phyloP scores from a whole-genome alignment of 2,329 filamentous ascomycete species.

The Sporothrix curviconia region DNA sequence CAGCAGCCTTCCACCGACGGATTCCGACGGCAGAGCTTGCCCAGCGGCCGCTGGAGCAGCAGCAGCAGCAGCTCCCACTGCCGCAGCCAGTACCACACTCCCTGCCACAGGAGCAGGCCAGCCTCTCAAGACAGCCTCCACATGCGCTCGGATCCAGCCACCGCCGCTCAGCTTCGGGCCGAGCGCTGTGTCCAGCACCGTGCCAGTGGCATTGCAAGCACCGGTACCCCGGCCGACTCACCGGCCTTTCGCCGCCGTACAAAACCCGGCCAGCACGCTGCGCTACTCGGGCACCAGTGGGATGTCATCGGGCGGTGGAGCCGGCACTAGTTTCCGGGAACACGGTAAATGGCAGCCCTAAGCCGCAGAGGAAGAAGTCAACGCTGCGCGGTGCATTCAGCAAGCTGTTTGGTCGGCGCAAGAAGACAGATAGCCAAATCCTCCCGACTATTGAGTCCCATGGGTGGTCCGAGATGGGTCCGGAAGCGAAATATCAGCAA shows the following conservation, averaged over 20 bases:
- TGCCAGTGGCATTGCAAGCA: not conserved
- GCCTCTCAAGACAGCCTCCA: not conserved
- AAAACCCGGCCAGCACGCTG: conserved; percentile 34
- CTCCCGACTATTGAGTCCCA: conserved; percentile 17
- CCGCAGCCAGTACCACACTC: not conserved
- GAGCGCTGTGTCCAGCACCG: not conserved
- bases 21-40: not conserved
- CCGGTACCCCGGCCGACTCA: conserved; percentile 5
- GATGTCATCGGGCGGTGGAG: conserved; percentile 29
- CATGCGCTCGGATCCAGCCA: not conserved
- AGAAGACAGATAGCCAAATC: conserved; percentile 36
- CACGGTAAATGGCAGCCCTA: conserved; percentile 4
- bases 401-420: conserved; percentile 53
- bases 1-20: not conserved
- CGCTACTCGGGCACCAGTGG: conserved; percentile 44
- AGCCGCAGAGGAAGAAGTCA: conserved; percentile 51
- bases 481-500: not conserved
- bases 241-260: conserved; percentile 25
- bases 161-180: not conserved
- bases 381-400: conserved; percentile 49
- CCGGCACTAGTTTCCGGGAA: not conserved
- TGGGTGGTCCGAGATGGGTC: too few relatives aligned
- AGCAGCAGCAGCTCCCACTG: not conserved
- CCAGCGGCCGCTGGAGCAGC: not conserved
- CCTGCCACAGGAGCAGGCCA: not conserved